Base-by-base conservation (phyloP, 176 grass and related monocot species). In the Lolium multiflorum region DNA sequence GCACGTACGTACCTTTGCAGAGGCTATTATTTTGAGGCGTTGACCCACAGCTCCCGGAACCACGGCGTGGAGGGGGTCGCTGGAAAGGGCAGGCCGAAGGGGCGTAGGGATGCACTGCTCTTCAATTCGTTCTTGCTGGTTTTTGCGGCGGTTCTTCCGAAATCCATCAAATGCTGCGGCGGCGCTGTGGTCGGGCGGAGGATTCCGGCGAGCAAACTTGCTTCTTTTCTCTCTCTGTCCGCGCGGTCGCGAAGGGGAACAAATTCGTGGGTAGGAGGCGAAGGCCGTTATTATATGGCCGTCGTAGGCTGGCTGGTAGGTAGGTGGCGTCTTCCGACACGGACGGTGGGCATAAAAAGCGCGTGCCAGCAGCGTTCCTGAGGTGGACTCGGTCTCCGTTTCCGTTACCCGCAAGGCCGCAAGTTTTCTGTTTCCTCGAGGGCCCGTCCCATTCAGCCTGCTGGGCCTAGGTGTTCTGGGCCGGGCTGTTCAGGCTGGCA, bases 11-110 rank as follows among this genome's bases (percentile, higher is more conserved):
- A 87, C 72, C 67, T 87, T 48, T 70, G 37, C 60, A 73, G 59
- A 80, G 74, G 82, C 47, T 31, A 66, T 21, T 88, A 91, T 70
- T 84, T 87, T 26, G 68, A 83, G 47, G 82, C 76, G 83, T 89
- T 62, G 91, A 89, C 77, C 96, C 89, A 89, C 11, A 95, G 83
- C 73, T 94, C 86, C 31, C 88, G 70, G 89, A 95, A 95, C 96
- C 96, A 95, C 62, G 86, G 91, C 77, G 88, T 74, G 43, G 86
- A 87, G 9, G 68, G 58, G 76, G 79, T 31, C 61, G 82, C 22
- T 63, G 85, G 88, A 58, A 90, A 84, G 70, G 66, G 79, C 58
- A 89, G 82, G 71, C 71, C 55, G 47, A 77, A 87, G n/a, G 20
- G 31, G 37, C 35, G 28, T 66, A 66, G 72, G 18, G 71, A 79